A percentile compares a stretch with the other conserved stretches of the same genome.
phyloP scores from a whole-genome alignment of 1,284 basidiomycete species.

The Austroboletus rostrupii region DNA sequence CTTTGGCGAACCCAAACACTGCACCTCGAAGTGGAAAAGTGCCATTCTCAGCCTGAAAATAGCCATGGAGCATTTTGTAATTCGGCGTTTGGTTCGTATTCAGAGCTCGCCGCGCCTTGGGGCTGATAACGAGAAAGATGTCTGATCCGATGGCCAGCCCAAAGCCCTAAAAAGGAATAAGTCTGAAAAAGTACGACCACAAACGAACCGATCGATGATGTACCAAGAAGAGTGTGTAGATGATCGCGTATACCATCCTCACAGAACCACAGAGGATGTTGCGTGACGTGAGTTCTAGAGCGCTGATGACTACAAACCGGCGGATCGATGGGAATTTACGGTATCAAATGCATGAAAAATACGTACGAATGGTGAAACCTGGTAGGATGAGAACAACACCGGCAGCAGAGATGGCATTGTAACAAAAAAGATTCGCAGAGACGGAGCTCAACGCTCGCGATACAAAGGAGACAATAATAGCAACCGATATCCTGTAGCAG shows the following conservation, averaged over 20 bases:
- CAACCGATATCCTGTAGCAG: constrained; percentile 67
- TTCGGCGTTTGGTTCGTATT: constrained; percentile 41
- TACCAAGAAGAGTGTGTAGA: constrained; percentile 81
- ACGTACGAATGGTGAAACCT: constrained; percentile 73
- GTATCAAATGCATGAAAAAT: constrained; percentile 9
- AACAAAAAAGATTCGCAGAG: constrained; percentile 70
- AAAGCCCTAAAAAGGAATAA: constrained; percentile 57
- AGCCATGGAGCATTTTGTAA: constrained; percentile 54
- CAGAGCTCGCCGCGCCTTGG: constrained; percentile 51
- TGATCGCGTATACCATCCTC: constrained; percentile 83
- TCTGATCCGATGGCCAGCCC: constrained; percentile 85
- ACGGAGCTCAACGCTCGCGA: constrained; percentile 72
- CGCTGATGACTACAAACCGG: constrained; percentile 61
- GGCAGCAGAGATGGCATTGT: constrained; percentile 78
- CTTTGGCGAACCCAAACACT: constrained; percentile 59
- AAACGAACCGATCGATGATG: constrained; percentile 9
- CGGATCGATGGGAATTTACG: constrained; percentile 7
- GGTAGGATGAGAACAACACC: constrained; percentile 79
- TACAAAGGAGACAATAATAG: constrained; percentile 79
- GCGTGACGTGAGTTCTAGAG: constrained; percentile 79
- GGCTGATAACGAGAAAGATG: constrained; percentile 74
- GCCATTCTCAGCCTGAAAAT: constrained; percentile 57
- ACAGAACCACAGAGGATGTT: constrained; percentile 85
- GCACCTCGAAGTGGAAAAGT: constrained; percentile 49
- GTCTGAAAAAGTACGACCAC: constrained; percentile 1